These are phyloP conservation scores for Xylariales sp. DNA, from an alignment of 2,329 filamentous ascomycete genomes.

Conservation along the genomic window DNA sequence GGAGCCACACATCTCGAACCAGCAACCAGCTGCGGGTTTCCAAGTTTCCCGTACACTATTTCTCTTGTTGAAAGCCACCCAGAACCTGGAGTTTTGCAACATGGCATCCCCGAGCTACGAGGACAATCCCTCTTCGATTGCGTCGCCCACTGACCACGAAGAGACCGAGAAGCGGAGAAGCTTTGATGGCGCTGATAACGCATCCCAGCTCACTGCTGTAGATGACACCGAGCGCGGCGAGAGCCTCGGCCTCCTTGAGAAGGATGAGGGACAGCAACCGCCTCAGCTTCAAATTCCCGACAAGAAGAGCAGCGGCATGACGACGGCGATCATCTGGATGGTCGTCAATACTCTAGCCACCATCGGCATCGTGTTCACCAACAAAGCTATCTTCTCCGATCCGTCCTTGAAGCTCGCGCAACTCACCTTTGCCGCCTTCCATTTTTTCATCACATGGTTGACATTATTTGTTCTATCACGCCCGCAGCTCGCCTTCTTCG, in stretches of 20 bases:
- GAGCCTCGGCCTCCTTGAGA: slow-evolving; percentile 33
- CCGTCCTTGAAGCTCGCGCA: slow-evolving; percentile 57
- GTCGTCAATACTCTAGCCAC: slow-evolving; percentile 58
- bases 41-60: too few relatives aligned
- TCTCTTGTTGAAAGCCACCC: too few relatives aligned
- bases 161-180: slow-evolving; percentile 28
- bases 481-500: slow-evolving; percentile 54
- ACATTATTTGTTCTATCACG: slow-evolving; percentile 60
- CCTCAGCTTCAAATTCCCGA: slow-evolving; percentile 23
- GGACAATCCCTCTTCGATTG: slow-evolving; percentile 18
- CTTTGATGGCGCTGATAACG: slow-evolving; percentile 24
- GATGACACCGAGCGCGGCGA: slow-evolving; percentile 35
- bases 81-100: too few relatives aligned
- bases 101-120: slow-evolving; percentile 17
- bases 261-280: slow-evolving; percentile 25
- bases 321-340: slow-evolving; percentile 49
- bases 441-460: slow-evolving; percentile 62
- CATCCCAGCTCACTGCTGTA: slow-evolving; percentile 27
- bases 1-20: too few relatives aligned
- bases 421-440: slow-evolving; percentile 63
- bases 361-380: slow-evolving; percentile 64
- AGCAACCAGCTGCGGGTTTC: too few relatives aligned
- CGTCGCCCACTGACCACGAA: slow-evolving; percentile 27
- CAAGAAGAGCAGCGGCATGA: slow-evolving; percentile 25
- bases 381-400: slow-evolving; percentile 66